Evolutionary conservation across 2,329 filamentous ascomycete species (phyloP).

Genomic region (Calonectria leucothoes): DNA sequence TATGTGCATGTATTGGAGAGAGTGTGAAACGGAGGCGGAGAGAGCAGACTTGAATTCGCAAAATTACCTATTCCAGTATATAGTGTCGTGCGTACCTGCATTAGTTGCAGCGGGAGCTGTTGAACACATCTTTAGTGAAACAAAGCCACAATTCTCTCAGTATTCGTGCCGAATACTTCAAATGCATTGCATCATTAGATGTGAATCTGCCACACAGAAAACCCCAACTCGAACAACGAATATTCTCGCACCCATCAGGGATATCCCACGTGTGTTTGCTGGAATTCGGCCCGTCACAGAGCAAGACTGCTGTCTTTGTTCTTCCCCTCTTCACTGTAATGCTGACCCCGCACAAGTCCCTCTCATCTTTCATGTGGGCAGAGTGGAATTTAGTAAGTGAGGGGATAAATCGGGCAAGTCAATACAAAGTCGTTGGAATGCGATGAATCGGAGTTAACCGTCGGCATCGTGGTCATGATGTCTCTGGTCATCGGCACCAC

Average conservation of each 20-base stretch:
- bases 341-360: neutral
- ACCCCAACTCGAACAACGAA: neutral
- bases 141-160: neutral
- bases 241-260: neutral
- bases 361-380: neutral
- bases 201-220: neutral
- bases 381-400: neutral
- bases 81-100: neutral
- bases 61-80: neutral
- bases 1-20: too few relatives aligned
- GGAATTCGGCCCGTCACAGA: constrained; percentile 23
- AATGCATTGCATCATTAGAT: neutral
- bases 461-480: neutral
- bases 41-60: neutral
- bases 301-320: constrained; percentile 24
- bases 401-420: neutral
- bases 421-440: constrained; percentile 17
- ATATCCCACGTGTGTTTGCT: neutral
- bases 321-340: constrained; percentile 20
- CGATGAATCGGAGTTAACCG: neutral
- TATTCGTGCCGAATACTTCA: neutral
- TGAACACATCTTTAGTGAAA: neutral
- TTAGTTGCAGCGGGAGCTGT: neutral
- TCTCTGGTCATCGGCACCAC: neutral
- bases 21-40: too few relatives aligned